These are phyloP conservation scores for Alternaria panax DNA, from an alignment of 2,329 filamentous ascomycete species.

Conservation along the genomic window DNA sequence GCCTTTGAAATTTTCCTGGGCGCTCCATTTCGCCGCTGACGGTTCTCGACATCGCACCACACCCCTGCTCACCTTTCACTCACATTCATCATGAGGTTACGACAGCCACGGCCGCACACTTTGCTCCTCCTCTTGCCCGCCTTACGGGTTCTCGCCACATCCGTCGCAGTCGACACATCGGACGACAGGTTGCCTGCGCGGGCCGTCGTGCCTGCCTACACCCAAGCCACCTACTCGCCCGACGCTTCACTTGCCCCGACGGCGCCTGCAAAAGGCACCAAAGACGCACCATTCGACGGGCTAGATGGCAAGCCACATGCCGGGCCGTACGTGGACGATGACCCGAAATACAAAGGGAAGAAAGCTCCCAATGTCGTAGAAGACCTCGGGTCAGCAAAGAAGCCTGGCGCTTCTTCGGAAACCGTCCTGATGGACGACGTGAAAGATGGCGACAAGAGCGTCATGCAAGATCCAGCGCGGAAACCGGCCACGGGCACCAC, in stretches of 20 bases:
- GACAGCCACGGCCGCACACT: slow-evolving; percentile 59
- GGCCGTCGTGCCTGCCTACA: slow-evolving; percentile 37
- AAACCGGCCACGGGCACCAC: slow-evolving; percentile 81
- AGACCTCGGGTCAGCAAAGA: slow-evolving; percentile 48
- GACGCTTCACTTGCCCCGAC: slow-evolving; percentile 33
- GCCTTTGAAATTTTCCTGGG: background rate
- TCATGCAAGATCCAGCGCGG: slow-evolving; percentile 90
- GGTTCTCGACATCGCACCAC: slow-evolving; percentile 1
- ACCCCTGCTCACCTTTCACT: slow-evolving; percentile 19
- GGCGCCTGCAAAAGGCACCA: slow-evolving; percentile 61
- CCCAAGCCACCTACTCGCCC: slow-evolving; percentile 29
- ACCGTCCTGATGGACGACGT: slow-evolving; percentile 51
- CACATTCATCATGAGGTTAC: slow-evolving; percentile 64
- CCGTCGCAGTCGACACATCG: slow-evolving; percentile 47
- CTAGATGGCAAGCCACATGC: slow-evolving; percentile 92
- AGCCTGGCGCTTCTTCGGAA: slow-evolving; percentile 29
- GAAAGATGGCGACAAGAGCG: slow-evolving; percentile 70
- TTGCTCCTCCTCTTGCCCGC: slow-evolving; percentile 65
- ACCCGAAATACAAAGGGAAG: slow-evolving; percentile 41
- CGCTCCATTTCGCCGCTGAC: slow-evolving; percentile 7
- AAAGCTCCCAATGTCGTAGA: slow-evolving; percentile 46
- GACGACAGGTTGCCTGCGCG: slow-evolving; percentile 39
- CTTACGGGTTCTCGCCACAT: slow-evolving; percentile 63
- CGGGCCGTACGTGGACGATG: slow-evolving; percentile 75
- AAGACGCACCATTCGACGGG: slow-evolving; percentile 89